Base-by-base conservation (phyloP, 352 stramenopile genomes). In the Halophytophthora batemanensis region DNA sequence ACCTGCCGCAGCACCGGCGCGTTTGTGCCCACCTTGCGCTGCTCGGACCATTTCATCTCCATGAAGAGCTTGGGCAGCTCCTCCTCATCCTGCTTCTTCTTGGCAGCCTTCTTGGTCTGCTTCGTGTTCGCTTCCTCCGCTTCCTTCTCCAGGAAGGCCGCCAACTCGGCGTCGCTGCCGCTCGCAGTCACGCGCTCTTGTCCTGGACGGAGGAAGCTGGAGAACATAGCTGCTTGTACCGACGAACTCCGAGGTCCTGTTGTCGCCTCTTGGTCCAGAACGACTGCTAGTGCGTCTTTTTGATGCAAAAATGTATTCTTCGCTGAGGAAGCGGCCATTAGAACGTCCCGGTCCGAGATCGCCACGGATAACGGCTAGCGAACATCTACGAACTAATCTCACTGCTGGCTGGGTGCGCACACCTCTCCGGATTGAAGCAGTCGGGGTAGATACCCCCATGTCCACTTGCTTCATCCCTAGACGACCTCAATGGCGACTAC, bases 1-100 rank as follows among this genome's bases (percentile, higher is more conserved):
- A 87, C 71, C 48, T 89, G 77, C 6, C 78, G 77, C 50, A 92
- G 54, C 18, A 85, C 74, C 14, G 77, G 75, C n/a, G 75, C 71
- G 19, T 62, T 87, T 19, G 73, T 81, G 34, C 79, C 82, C 8
- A 64, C 49, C 29, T 83, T 79, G 25, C 64, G 67, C 51, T 89
- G 76, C 54, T 87, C 77, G 15, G 68, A 67, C 66, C 74, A 83
- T 35, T 44, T 72, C 35, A 87, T 53, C 66, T 92, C 66, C 75
- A 92, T 86, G 43, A 92, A 92, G 31, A 92, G 56, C 43, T 76
- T 79, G 4, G 77, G 47, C 5, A 56, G 46, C 2, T 86, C 62
- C 2, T 82, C 71, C 18, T 53, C 31, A 3, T 38, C 18, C 25
- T 54, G 59, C 12, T 36, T 37, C 15, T 45, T 55, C 17, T 64